Evolutionary conservation across 2,329 filamentous ascomycete genomes (phyloP).

Genomic region (Phaeophleospora eucalypticola): DNA sequence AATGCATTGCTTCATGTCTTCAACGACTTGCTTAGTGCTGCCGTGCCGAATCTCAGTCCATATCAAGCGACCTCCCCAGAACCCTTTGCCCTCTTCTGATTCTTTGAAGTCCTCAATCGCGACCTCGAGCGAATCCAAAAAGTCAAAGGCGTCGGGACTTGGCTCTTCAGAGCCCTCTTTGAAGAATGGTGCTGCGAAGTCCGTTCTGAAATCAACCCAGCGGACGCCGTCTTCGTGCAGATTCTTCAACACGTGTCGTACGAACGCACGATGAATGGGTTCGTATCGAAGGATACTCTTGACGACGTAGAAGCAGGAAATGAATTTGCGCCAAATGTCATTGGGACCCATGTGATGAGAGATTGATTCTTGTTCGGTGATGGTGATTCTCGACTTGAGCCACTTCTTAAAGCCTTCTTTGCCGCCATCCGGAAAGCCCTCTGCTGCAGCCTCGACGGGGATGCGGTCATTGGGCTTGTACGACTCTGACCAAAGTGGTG

Average conservation of each 20-base stretch:
- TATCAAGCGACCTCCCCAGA: conserved; percentile 82
- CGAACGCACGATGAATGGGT: conserved; percentile 75
- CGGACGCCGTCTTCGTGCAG: conserved; percentile 76
- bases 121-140: conserved; percentile 71
- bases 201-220: conserved; percentile 78
- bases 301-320: conserved; percentile 69
- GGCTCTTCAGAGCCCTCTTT: conserved; percentile 60
- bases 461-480: conserved; percentile 61
- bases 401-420: conserved; percentile 69
- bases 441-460: conserved; percentile 59
- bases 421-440: conserved; percentile 70
- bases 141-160: conserved; percentile 63
- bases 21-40: conserved; percentile 62
- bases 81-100: conserved; percentile 65
- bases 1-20: conserved; percentile 83
- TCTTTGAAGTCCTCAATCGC: conserved; percentile 73
- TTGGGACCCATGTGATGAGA: conserved; percentile 79
- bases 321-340: conserved; percentile 80
- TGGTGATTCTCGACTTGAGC: conserved; percentile 68
- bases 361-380: conserved; percentile 68
- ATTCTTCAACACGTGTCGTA: conserved; percentile 65
- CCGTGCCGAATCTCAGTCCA: conserved; percentile 71
- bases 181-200: conserved; percentile 69
- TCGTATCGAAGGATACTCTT: conserved; percentile 80
- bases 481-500: conserved; percentile 57